Evolutionary conservation across 106 monocot species (phyloP), one percentile per base, ranked within the genome.

Genomic region (Xerophyta viscosa): DNA sequence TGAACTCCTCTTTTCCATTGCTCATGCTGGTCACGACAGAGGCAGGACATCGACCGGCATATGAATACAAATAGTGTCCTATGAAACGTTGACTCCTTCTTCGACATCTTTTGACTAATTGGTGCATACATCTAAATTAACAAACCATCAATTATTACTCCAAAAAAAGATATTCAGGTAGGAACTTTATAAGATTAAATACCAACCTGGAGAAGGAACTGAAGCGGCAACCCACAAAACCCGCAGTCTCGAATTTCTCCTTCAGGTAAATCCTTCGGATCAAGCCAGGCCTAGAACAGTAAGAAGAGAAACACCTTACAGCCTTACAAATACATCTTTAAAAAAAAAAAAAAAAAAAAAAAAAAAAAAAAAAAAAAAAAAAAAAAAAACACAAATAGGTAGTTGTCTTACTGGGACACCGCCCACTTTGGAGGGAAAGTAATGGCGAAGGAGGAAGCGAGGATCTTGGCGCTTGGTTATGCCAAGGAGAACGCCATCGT

Each of bases 351-450:
- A n/a, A n/a, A n/a, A n/a, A n/a, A n/a, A n/a, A n/a, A n/a, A n/a
- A n/a, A n/a, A n/a, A n/a, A n/a, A n/a, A n/a, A n/a, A n/a, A n/a
- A n/a, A n/a, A n/a, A n/a, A n/a, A n/a, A 25, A 12, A 66, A n/a
- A 41, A 61, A 10, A n/a, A 6, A 1, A 50, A 50, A 36, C 15
- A 4, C 33, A 20, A 6, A 21, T 21, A n/a, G 4, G 20, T 7
- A 46, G 56, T 6, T 29, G 41, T 20, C 5, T 24, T 69, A 94
- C 94, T 3, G 94, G 88, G 21, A 78, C 55, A 48, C 84, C 94
- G 8, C 94, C 94, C 10, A 78, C 84, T 64, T 94, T 94, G 75
- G 82, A 81, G 25, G 88, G 88, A 58, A 94, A 94, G 3, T 81
- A 45, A 22, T 88, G 88, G 42, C 88, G 94, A 44, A 78, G 81